Conservation (phyloP, 2,329 filamentous ascomycete genomes). For the Arthrocladium fulminans region DNA sequence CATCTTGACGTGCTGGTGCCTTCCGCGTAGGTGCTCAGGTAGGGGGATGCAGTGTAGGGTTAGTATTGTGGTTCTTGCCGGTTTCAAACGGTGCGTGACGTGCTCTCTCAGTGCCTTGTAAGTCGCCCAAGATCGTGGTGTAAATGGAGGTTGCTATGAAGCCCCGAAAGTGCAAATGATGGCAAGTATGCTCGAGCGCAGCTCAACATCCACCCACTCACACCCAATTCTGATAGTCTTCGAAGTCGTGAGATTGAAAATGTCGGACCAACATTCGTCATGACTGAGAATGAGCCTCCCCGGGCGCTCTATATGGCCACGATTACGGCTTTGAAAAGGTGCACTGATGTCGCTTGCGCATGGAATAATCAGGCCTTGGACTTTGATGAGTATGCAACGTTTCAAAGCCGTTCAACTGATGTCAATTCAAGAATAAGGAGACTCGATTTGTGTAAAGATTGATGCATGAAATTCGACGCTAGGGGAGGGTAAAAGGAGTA, state of each 20-base stretch:
- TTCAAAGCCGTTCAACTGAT: background rate
- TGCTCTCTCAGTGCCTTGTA: background rate
- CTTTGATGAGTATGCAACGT: background rate
- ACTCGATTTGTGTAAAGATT: background rate
- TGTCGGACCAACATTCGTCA: background rate
- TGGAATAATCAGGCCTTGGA: background rate
- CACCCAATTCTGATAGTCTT: background rate
- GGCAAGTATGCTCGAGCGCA: background rate
- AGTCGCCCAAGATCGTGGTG: background rate
- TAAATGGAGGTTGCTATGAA: background rate
- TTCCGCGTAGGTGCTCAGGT: background rate
- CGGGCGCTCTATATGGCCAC: background rate
- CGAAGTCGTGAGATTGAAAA: background rate
- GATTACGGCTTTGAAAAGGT: too few species aligned
- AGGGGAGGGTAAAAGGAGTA: background rate
- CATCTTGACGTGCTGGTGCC: conserved; percentile 12
- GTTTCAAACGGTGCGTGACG: background rate
- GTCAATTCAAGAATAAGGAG: background rate
- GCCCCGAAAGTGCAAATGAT: background rate
- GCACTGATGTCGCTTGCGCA: background rate
- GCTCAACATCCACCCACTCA: background rate
- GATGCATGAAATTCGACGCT: background rate
- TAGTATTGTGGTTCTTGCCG: background rate
- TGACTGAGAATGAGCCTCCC: background rate
- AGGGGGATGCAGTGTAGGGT: background rate